A percentile compares a stretch with the other conserved stretches of the same genome.
Conservation (phyloP, 139 green algal genomes). For the Chlamydomonas sp. region DNA sequence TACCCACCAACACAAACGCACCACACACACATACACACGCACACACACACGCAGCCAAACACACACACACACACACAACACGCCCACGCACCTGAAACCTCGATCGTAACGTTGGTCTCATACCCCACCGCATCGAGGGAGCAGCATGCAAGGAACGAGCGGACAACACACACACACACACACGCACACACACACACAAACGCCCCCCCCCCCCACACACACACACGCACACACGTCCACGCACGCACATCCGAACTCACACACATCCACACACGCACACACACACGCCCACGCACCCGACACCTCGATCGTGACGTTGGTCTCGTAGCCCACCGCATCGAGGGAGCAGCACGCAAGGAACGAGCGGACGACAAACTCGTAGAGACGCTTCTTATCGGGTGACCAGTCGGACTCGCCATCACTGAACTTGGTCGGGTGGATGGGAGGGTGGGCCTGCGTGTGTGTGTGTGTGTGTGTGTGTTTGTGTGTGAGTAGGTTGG, state of each 20-base stretch:
- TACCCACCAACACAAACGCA: too few relatives aligned
- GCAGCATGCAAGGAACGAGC: conserved; percentile 89
- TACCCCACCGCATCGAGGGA: conserved; percentile 78
- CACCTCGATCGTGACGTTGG: conserved; percentile 47
- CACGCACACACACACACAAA: too few relatives aligned
- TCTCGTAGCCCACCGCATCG: conserved; percentile 84
- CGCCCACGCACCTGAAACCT: conserved; percentile 67
- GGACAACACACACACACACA: conserved; percentile 12
- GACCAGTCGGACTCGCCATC: conserved; percentile 34
- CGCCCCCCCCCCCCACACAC: conserved; percentile 38
- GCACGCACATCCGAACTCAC: neutral
- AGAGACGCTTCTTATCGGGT: conserved; percentile 70
- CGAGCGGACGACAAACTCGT: conserved; percentile 90
- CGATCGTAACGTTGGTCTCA: conserved; percentile 70
- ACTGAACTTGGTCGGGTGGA: neutral
- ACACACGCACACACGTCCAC: neutral
- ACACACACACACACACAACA: too few relatives aligned
- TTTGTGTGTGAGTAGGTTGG: neutral
- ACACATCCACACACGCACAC: too few relatives aligned
- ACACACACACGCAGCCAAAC: too few relatives aligned
- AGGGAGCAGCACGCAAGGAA: conserved; percentile 89
- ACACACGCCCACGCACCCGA: too few relatives aligned
- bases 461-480: conserved; percentile 12
- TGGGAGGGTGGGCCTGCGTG: conserved; percentile 1
- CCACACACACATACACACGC: too few relatives aligned